Evolutionary conservation across 2,329 filamentous ascomycete species (phyloP).

Genomic region (Ambrosiella cleistominuta): DNA sequence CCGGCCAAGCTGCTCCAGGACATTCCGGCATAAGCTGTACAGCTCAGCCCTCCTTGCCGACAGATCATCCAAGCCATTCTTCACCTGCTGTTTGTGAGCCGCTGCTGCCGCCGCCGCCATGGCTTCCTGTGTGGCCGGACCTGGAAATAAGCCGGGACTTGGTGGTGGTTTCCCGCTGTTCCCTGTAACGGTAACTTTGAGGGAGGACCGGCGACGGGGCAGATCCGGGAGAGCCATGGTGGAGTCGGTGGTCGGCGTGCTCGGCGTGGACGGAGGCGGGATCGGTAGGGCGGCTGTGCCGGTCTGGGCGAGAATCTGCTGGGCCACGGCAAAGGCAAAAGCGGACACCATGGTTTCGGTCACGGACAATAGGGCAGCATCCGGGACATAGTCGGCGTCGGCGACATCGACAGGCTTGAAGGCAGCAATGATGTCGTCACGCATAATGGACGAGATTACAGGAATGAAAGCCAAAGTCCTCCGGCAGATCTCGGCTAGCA

Average conservation of each 20-base stretch:
- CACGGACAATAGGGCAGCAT: constrained; percentile 29
- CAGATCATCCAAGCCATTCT: constrained; percentile 58
- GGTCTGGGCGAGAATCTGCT: constrained; percentile 62
- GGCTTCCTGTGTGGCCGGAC: constrained; percentile 23
- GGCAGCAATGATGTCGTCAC: constrained; percentile 56
- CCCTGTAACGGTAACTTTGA: constrained; percentile 31
- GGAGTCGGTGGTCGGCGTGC: constrained; percentile 8
- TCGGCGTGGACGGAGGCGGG: constrained; percentile 24
- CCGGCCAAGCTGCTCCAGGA: constrained; percentile 58
- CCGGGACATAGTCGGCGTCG: constrained; percentile 1
- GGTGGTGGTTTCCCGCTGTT: constrained; percentile 17
- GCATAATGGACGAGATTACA: constrained; percentile 59
- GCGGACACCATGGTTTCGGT: constrained; percentile 61
- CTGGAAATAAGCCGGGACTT: constrained; percentile 37
- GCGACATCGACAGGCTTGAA: constrained; percentile 27
- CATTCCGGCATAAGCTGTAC: constrained; percentile 59
- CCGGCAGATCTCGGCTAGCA: constrained; percentile 74
- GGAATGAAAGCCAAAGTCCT: constrained; percentile 73
- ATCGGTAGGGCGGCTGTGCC: constrained; percentile 50
- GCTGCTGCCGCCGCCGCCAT: constrained; percentile 23
- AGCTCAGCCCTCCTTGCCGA: constrained; percentile 71
- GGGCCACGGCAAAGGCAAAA: constrained; percentile 59
- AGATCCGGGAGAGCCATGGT: constrained; percentile 30
- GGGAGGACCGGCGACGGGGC: constrained; percentile 42
- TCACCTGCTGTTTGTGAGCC: constrained; percentile 30